Percentiles rank a stretch among this genome's conserved stretches.
Conservation (phyloP, 352 stramenopile species). For the Globisporangium abappressorium region DNA sequence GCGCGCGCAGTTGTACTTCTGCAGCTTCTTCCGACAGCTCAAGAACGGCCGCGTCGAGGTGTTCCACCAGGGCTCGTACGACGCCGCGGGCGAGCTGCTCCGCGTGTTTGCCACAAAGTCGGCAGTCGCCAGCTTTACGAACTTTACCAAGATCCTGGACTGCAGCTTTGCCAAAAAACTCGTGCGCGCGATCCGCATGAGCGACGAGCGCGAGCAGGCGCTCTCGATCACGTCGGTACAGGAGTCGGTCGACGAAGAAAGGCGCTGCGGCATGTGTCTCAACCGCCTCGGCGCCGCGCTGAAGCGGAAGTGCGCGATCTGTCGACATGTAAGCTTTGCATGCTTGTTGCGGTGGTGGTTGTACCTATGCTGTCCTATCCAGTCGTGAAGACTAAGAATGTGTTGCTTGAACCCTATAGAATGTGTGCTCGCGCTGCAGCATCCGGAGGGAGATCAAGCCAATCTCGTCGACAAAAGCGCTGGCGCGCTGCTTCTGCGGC, state of each 20-base stretch:
- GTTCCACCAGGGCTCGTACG: slow-evolving; percentile 60
- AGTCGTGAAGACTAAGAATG: not conserved
- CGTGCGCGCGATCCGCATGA: slow-evolving; percentile 33
- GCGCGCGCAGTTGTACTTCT: slow-evolving; percentile 62
- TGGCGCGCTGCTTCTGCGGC: slow-evolving; percentile 58
- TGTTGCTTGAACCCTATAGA: not conserved
- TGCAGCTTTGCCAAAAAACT: slow-evolving; percentile 66
- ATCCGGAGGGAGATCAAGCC: slow-evolving; percentile 44
- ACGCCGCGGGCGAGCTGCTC: slow-evolving; percentile 46
- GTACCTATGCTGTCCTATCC: not conserved
- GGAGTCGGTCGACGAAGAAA: slow-evolving; percentile 30
- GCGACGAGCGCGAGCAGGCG: slow-evolving; percentile 25
- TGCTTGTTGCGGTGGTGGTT: not conserved
- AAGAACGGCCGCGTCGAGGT: slow-evolving; percentile 51
- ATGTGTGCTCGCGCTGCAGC: slow-evolving; percentile 44
- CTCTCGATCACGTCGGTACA: slow-evolving; percentile 32
- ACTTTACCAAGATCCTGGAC: slow-evolving; percentile 37
- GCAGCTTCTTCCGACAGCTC: slow-evolving; percentile 66
- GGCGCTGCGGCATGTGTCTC: slow-evolving; percentile 55
- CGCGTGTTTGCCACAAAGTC: slow-evolving; percentile 43
- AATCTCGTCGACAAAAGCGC: slow-evolving; percentile 12
- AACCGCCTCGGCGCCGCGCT: slow-evolving; percentile 19
- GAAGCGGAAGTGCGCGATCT: slow-evolving; percentile 49
- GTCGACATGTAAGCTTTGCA: slow-evolving; percentile 28
- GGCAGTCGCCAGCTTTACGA: slow-evolving; percentile 38